A percentile compares a stretch with the other conserved stretches of the same genome.
phyloP scores from a whole-genome alignment of 257 asterid genomes.

The Petrea volubilis region DNA sequence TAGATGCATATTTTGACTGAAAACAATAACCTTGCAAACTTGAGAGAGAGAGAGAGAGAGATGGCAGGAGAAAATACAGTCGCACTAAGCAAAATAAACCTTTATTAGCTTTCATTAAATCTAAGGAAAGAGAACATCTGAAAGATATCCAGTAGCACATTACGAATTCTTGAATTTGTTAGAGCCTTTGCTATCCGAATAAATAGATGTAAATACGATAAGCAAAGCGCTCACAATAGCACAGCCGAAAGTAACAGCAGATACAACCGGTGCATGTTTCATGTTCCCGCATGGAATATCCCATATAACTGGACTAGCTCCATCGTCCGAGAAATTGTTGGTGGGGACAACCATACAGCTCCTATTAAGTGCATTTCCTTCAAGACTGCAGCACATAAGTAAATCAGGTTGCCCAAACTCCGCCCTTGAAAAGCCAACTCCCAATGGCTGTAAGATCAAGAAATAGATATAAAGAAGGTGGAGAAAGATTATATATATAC shows the following conservation, averaged over 20 bases:
- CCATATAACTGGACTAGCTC: slow-evolving; percentile 44
- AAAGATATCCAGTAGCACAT: not conserved
- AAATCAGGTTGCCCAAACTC: slow-evolving; percentile 60
- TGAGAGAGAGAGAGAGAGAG: no score
- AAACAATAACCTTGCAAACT: no score
- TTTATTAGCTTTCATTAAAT: not conserved
- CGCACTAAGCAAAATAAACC: not conserved
- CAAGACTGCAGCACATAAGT: slow-evolving; percentile 44
- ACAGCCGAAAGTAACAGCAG: slow-evolving; percentile 55
- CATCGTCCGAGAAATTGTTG: slow-evolving; percentile 12
- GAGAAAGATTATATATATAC: not conserved
- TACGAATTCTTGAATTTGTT: slow-evolving; percentile 30
- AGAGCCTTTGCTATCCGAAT: slow-evolving; percentile 24
- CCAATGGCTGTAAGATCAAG: slow-evolving; percentile 56
- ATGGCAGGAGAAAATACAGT: no score
- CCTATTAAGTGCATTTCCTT: slow-evolving; percentile 13
- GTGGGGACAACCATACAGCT: slow-evolving; percentile 41
- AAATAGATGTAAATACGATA: slow-evolving; percentile 48
- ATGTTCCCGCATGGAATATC: slow-evolving; percentile 76
- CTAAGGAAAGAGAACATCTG: not conserved
- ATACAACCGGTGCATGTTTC: slow-evolving; percentile 59
- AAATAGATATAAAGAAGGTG: not conserved
- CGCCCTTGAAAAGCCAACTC: slow-evolving; percentile 53
- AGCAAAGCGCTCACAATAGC: slow-evolving; percentile 62
- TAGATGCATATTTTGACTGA: no score